phyloP scores from a whole-genome alignment of 2,329 filamentous ascomycete genomes.

The Leptographium wingfieldii region DNA sequence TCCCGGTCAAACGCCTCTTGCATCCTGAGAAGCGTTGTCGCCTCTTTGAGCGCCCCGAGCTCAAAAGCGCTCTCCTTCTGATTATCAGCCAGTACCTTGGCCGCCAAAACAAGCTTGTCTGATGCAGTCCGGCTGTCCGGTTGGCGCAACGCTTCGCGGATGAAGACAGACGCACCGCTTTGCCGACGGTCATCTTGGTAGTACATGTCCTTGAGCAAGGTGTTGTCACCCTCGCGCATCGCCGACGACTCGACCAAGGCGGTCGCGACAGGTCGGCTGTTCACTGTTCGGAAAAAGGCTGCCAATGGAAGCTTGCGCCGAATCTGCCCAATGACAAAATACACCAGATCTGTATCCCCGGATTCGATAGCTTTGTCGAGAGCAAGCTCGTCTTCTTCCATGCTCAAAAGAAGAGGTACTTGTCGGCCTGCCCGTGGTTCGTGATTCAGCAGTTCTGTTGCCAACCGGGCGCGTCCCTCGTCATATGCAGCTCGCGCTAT shows the following conservation, averaged over 20 bases:
- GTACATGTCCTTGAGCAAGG: constrained; percentile 84
- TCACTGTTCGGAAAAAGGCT: constrained; percentile 86
- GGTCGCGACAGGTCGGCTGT: constrained; percentile 69
- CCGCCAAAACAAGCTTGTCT: constrained; percentile 81
- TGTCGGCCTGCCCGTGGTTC: constrained; percentile 93
- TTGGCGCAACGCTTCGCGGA: constrained; percentile 71
- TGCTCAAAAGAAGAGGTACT: constrained; percentile 80
- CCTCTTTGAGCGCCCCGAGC: constrained; percentile 64
- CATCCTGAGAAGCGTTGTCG: constrained; percentile 64
- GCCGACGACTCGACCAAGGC: constrained; percentile 83
- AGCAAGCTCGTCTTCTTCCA: constrained; percentile 92
- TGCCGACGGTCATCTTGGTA: constrained; percentile 90
- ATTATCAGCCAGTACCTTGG: constrained; percentile 65
- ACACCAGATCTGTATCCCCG: constrained; percentile 86
- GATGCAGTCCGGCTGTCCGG: constrained; percentile 54
- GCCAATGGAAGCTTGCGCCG: constrained; percentile 85
- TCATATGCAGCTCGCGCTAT: constrained; percentile 90
- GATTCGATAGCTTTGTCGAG: constrained; percentile 95
- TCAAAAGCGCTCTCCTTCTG: constrained; percentile 69
- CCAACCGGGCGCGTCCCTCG: constrained; percentile 78
- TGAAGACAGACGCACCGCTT: constrained; percentile 77
- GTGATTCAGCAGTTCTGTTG: constrained; percentile 82
- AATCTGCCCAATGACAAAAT: constrained; percentile 74
- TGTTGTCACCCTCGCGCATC: constrained; percentile 54
- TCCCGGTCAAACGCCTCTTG: constrained; percentile 84